phyloP scores from a whole-genome alignment of 495 filamentous ascomycete species.

The Bathelium albidoporum region DNA sequence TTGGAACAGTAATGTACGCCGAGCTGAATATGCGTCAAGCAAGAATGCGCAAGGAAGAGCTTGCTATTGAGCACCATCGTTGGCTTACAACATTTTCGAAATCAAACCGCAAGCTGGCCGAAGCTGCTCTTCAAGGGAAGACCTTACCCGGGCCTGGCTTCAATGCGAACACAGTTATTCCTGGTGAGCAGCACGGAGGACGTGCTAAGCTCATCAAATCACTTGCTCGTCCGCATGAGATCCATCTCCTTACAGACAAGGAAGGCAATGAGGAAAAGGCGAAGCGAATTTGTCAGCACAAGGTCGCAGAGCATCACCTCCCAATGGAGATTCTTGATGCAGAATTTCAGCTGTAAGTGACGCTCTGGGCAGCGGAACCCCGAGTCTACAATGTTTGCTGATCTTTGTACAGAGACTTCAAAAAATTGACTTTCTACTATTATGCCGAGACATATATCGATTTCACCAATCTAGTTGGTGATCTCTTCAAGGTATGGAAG shows the following conservation, averaged over 20 bases:
- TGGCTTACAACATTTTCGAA: constrained; percentile 85
- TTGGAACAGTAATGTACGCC: constrained; percentile 81
- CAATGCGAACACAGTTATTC: constrained; percentile 17
- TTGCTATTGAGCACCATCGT: constrained; percentile 84
- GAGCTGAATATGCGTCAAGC: constrained; percentile 76
- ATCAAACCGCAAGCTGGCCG: background rate
- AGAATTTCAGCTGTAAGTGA: constrained; percentile 92
- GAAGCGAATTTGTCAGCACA: constrained; percentile 90
- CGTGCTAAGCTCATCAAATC: constrained; percentile 76
- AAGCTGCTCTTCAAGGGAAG: background rate
- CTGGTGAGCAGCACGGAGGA: constrained; percentile 12
- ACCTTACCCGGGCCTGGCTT: constrained; percentile 2
- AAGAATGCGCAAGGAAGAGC: constrained; percentile 77
- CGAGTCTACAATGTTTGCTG: constrained; percentile 7
- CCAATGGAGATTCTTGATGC: constrained; percentile 98
- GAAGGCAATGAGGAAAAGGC: constrained; percentile 97
- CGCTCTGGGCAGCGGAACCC: background rate
- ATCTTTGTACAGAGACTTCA: constrained; percentile 68
- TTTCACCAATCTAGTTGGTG: constrained; percentile 93
- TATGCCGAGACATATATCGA: constrained; percentile 98
- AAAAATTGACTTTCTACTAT: constrained; percentile 97
- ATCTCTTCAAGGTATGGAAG: constrained; percentile 98
- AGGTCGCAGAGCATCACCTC: constrained; percentile 85
- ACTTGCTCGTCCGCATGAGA: constrained; percentile 81
- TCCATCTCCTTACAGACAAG: constrained; percentile 78